Conservation (phyloP, 2,329 filamentous ascomycete genomes). For the Zymoseptoria passerinii region DNA sequence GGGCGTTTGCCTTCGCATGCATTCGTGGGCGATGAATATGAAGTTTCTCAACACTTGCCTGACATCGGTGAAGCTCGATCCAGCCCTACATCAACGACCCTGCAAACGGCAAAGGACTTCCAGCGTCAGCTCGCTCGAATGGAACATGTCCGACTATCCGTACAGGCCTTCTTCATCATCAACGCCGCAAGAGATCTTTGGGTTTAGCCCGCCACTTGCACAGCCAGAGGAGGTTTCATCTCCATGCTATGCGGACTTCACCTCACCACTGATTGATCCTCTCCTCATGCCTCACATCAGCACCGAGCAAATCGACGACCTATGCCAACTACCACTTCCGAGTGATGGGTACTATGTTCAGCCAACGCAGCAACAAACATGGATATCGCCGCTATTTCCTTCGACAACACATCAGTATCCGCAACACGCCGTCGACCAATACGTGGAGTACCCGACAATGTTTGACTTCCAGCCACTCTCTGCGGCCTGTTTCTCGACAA, state of each 20-base stretch:
- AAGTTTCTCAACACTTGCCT: not conserved
- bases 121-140: slow-evolving; percentile 1
- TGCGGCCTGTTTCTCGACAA: slow-evolving; percentile 6
- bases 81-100: slow-evolving; percentile 1
- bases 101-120: slow-evolving; percentile 4
- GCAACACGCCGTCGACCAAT: slow-evolving; percentile 1
- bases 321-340: slow-evolving; percentile 4
- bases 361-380: slow-evolving; percentile 5
- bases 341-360: slow-evolving; percentile 9
- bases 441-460: slow-evolving; percentile 12
- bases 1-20: not conserved
- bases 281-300: slow-evolving; percentile 4
- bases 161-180: slow-evolving; percentile 8
- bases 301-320: not conserved
- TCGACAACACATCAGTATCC: slow-evolving; percentile 6
- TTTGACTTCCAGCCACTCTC: slow-evolving; percentile 2
- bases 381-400: slow-evolving; percentile 7
- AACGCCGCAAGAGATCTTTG: slow-evolving; percentile 10
- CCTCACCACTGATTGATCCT: slow-evolving; percentile 1
- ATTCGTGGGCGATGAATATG: not conserved
- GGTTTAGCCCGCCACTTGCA: slow-evolving; percentile 4
- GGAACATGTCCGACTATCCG: slow-evolving; percentile 17
- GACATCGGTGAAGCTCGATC: slow-evolving; percentile 1
- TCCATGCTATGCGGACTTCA: slow-evolving; percentile 5
- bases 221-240: slow-evolving; percentile 5